Base-by-base conservation (phyloP, 2,329 filamentous ascomycete genomes). In the Pseudogymnoascus sp. region DNA sequence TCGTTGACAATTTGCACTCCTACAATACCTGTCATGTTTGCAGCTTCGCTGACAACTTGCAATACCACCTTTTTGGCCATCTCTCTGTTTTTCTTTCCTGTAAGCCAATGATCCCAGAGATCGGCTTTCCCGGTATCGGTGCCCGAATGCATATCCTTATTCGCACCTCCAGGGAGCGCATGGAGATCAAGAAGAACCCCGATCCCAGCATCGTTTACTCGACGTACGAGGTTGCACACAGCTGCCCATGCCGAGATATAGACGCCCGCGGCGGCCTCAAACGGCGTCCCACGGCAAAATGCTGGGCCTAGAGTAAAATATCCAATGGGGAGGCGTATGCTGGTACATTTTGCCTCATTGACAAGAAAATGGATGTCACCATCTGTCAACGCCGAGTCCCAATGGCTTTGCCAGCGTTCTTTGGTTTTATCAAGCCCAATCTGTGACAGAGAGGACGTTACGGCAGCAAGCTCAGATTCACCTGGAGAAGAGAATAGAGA, bases 1-100 rank as follows among this genome's bases (percentile, higher is more conserved):
- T 85, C 82, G 60, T 85, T 85, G 61, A 79, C 77, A 20, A 85
- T 67, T 68, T 85, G 81, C n/a, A 86, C 70, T 0, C 83, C 83
- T 15, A 79, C 71, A 2, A 85, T 75, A 2, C 77, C 77, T 15
- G 66, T 61, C 58, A 68, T 61, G 15, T 7, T 14, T 0, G 14
- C 30, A 2, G 57, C 62, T n/a, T 62, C 64, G 2, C 75, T 69
- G 6, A 78, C 72, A 66, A 84, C 76, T 28, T 76, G 70, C 1
- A 79, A 78, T 37, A 85, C 75, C 65, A 81, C 82, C 20, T 74
- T 71, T n/a, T 75, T 75, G 1, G 77, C 78, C 5, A 80, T 71
- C 11, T 75, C 71, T 18, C 77, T 75, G 64, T 81, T 75, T 9
- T 68, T 68, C 2, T 65, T 61, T 14, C 74, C 78, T 33, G 47